A percentile compares a stretch with the other conserved stretches of the same genome.
These are phyloP conservation scores for Stachybotrys chlorohalonatus DNA, from an alignment of 2,329 filamentous ascomycete genomes.

Conservation along the genomic window DNA sequence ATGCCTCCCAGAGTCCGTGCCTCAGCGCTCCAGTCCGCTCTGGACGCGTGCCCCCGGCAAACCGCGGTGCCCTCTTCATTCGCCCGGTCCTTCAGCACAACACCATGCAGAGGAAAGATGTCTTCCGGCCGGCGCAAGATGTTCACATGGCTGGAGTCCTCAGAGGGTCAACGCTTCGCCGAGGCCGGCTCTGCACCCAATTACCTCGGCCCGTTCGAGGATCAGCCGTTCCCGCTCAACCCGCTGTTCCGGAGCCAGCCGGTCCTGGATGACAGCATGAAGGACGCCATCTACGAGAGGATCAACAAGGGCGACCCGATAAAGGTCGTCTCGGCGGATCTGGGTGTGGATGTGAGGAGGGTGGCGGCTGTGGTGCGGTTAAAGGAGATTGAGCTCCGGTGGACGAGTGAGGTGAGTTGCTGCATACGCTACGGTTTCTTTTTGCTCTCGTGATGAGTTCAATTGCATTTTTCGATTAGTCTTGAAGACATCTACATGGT, in stretches of 20 bases:
- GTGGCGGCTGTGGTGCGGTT: conserved; percentile 79
- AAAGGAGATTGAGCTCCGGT: conserved; percentile 77
- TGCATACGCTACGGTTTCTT: conserved; percentile 19
- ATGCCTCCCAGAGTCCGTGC: conserved; percentile 24
- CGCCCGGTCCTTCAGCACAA: conserved; percentile 28
- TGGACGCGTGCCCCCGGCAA: conserved; percentile 11
- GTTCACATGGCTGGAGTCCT: conserved; percentile 24
- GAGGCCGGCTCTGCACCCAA: conserved; percentile 17
- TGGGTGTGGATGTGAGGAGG: conserved; percentile 71
- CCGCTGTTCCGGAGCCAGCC: conserved; percentile 58
- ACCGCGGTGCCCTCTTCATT: conserved; percentile 7
- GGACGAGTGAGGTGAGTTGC: conserved; percentile 57
- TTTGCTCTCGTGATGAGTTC: conserved; percentile 40
- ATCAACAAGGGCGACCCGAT: conserved; percentile 58
- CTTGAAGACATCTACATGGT: conserved; percentile 94
- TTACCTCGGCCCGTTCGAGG: conserved; percentile 27
- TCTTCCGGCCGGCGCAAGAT: conserved; percentile 26
- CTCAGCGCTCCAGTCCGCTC: conserved; percentile 18
- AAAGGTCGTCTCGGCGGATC: conserved; percentile 66
- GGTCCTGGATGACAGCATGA: conserved; percentile 64
- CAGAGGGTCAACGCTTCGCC: conserved; percentile 9
- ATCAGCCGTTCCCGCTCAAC: conserved; percentile 68
- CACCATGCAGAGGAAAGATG: conserved; percentile 26
- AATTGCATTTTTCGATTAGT: conserved; percentile 94
- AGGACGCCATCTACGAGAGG: conserved; percentile 64